Evolutionary conservation across 257 asterid genomes (phyloP), one percentile per base, ranked within the genome.

Genomic region (Phtheirospermum japonicum): DNA sequence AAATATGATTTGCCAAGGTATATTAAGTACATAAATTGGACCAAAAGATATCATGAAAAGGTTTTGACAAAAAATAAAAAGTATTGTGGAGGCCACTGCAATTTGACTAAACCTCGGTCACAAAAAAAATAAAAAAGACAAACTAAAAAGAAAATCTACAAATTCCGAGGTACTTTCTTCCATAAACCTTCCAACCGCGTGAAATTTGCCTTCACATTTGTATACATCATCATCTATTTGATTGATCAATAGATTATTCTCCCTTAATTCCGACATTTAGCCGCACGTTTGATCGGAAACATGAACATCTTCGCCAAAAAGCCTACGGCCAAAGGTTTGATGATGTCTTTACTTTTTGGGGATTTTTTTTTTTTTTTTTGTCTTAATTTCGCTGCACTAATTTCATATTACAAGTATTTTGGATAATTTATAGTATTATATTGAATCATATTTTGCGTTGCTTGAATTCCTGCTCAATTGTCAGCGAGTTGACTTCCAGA

Each of bases 251-350:
- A n/a, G n/a, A n/a, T n/a, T n/a, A n/a, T n/a, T n/a, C 33, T 63
- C 37, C 59, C 16, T 23, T 11, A 4, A 18, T 9, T 20, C 32
- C 57, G 61, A 57, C 59, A 49, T 8, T 10, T 7, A 20, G 28
- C 9, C 19, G 50, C 31, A 40, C 34, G 60, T 59, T 32, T 59
- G 59, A 59, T 65, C 68, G 66, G 57, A 23, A 79, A 56, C 54
- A 88, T 89, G 90, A 89, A 80, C 70, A 66, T 89, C 75, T 89
- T 89, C 81, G 75, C 95, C 66, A 89, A 80, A 67, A 89, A 89
- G 67, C 97, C 97, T 50, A 82, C 90, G 54, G 82, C 95, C 75
- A 86, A 84, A 89, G 95, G 97, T 89, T 73, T 56, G 49, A 58
- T 34, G 18, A 23, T 49, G 4, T 9, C 4, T 49, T 32, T 42